Percentiles rank a stretch among this genome's conserved stretches.
Conservation (phyloP, 305 asterid species). For the Andrographis paniculata region DNA sequence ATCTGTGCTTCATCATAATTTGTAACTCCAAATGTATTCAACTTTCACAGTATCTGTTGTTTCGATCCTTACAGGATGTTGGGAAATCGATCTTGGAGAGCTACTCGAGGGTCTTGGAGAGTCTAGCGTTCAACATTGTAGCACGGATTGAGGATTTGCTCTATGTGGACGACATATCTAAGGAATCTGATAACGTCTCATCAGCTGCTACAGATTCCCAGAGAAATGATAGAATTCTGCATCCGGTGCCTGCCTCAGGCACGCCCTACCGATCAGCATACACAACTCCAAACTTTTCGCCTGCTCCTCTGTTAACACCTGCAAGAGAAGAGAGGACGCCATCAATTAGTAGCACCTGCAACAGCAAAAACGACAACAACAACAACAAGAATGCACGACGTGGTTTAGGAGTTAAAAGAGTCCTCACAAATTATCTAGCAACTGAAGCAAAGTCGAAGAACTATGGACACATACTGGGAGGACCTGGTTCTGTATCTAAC, state of each 20-base stretch:
- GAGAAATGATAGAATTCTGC: constrained; percentile 37
- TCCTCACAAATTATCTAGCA: constrained; percentile 58
- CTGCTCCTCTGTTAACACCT: constrained; percentile 42
- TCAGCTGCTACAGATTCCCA: constrained; percentile 28
- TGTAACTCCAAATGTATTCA: neutral
- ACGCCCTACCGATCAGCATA: constrained; percentile 53
- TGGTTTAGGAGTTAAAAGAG: constrained; percentile 75
- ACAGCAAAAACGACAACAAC: constrained; percentile 24
- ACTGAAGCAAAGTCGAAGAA: constrained; percentile 46
- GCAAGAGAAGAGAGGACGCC: constrained; percentile 58
- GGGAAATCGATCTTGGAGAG: constrained; percentile 93
- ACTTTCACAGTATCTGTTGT: constrained; percentile 3
- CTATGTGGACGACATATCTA: constrained; percentile 66
- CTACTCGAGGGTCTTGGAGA: constrained; percentile 96
- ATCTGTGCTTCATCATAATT: neutral
- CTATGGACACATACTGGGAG: constrained; percentile 29
- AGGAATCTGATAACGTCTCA: constrained; percentile 43
- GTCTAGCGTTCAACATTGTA: constrained; percentile 70
- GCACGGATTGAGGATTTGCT: constrained; percentile 86
- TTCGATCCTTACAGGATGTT: constrained; percentile 50
- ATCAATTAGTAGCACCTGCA: constrained; percentile 22
- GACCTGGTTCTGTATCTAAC: constrained; percentile 27
- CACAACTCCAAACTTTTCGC: constrained; percentile 54
- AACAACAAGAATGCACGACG: constrained; percentile 41
- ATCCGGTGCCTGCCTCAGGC: constrained; percentile 52